phyloP scores from a whole-genome alignment of 2,329 filamentous ascomycete genomes.

The Penicillium sp. region DNA sequence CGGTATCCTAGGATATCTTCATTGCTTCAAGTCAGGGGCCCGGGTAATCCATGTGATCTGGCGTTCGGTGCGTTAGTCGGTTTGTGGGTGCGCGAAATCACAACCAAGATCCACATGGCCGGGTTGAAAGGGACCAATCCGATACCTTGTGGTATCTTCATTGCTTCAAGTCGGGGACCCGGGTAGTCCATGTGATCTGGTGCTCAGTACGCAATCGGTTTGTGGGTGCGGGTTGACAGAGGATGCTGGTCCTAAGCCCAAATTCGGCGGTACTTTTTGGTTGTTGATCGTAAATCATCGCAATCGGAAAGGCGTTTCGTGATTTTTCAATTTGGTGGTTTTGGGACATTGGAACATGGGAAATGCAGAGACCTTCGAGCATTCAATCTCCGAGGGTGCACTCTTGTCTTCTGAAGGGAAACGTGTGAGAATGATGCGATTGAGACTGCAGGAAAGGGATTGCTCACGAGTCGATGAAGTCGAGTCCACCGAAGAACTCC shows the following conservation, averaged over 20 bases:
- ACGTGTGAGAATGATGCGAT: constrained; percentile 14
- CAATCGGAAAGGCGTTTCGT: constrained; percentile 14
- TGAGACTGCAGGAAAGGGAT: neutral
- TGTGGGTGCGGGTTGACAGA: constrained; percentile 12
- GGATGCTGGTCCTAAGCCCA: constrained; percentile 9
- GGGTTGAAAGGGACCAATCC: constrained; percentile 41
- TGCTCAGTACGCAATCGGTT: constrained; percentile 19
- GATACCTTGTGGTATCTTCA: constrained; percentile 33
- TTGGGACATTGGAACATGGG: constrained; percentile 5
- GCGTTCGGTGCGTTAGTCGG: constrained; percentile 21
- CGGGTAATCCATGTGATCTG: constrained; percentile 29
- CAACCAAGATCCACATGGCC: constrained; percentile 30
- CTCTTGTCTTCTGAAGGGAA: constrained; percentile 13
- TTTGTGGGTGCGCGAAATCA: constrained; percentile 17
- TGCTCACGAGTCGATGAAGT: constrained; percentile 45
- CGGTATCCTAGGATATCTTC: constrained; percentile 32
- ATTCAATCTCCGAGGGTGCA: constrained; percentile 29
- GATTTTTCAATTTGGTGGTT: constrained; percentile 14
- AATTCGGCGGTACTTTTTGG: constrained; percentile 14
- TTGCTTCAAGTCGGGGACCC: constrained; percentile 43
- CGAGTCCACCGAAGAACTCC: constrained; percentile 48
- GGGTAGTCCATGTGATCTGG: constrained; percentile 29
- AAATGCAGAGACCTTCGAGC: neutral
- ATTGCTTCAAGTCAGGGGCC: constrained; percentile 43
- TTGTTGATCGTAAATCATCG: constrained; percentile 19